These are phyloP conservation scores for Ustilago sp. DNA, from an alignment of 1,284 basidiomycete species.

Conservation along the genomic window DNA sequence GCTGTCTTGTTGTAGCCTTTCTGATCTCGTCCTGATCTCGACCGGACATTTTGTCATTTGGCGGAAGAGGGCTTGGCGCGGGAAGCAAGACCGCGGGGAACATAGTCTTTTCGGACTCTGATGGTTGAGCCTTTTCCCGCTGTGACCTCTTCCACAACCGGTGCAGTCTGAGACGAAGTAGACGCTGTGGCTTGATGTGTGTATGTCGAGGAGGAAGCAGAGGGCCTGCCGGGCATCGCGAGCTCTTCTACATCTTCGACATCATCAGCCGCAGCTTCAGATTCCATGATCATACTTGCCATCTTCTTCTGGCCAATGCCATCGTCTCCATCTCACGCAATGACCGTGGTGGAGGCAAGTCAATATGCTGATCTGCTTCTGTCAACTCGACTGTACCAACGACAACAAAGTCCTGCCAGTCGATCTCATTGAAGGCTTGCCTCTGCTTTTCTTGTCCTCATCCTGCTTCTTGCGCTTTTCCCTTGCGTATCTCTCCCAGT, in stretches of 20 bases:
- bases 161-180: not conserved
- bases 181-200: conserved; percentile 8
- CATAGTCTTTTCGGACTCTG: conserved; percentile 91
- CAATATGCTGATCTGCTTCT: conserved; percentile 81
- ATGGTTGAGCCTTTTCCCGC: conserved; percentile 35
- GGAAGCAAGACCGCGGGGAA: conserved; percentile 73
- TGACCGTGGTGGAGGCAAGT: conserved; percentile 93
- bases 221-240: conserved; percentile 32
- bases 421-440: conserved; percentile 83
- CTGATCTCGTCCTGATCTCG: too few species aligned
- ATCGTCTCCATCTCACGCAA: conserved; percentile 94
- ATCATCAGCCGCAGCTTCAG: conserved; percentile 75
- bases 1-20: too few species aligned
- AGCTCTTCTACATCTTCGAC: conserved; percentile 77
- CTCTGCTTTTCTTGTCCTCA: conserved; percentile 79
- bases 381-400: conserved; percentile 99
- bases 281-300: conserved; percentile 97
- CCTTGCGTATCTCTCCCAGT: conserved; percentile 86
- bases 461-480: conserved; percentile 87
- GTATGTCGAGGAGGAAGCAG: conserved; percentile 1
- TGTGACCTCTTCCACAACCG: conserved; percentile 24
- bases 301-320: conserved; percentile 97
- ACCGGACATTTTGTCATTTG: conserved; percentile 82
- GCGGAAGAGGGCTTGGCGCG: conserved; percentile 30
- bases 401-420: conserved; percentile 99